Conservation (phyloP, 208 protist species). For the Wallacemonas sp. region DNA sequence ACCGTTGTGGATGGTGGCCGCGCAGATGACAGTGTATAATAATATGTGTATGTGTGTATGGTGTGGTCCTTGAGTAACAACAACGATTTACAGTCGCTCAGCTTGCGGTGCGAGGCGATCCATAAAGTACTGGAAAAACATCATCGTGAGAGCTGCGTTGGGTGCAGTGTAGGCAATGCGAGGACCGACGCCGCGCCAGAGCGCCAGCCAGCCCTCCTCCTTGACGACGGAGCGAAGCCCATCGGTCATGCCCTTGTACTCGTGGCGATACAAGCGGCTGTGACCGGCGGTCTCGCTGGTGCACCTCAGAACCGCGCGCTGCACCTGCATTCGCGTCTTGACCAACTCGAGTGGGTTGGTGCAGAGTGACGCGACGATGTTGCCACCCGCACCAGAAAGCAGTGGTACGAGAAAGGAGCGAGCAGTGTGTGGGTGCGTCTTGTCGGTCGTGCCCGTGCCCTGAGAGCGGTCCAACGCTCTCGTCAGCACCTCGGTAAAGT, state of each 20-base stretch:
- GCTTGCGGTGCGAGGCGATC: background rate
- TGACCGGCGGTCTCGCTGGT: background rate
- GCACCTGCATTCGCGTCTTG: conserved; percentile 91
- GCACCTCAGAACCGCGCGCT: conserved; percentile 53
- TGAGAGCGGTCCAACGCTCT: background rate
- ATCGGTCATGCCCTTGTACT: conserved; percentile 58
- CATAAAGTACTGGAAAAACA: conserved; percentile 60
- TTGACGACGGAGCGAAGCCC: conserved; percentile 45
- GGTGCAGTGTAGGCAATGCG: conserved; percentile 68
- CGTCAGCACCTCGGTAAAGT: conserved; percentile 35
- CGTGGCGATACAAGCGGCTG: conserved; percentile 44
- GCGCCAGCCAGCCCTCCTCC: conserved; percentile 55
- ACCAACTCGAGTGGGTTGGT: conserved; percentile 92
- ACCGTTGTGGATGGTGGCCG: too few relatives aligned
- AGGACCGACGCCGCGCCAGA: conserved; percentile 66
- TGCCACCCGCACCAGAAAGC: conserved; percentile 52
- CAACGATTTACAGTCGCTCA: too few relatives aligned
- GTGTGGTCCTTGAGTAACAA: too few relatives aligned
- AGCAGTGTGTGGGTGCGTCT: background rate
- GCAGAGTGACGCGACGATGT: conserved; percentile 56
- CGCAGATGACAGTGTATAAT: background rate
- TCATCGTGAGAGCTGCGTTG: conserved; percentile 87
- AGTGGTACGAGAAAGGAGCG: conserved; percentile 40
- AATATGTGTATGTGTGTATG: background rate
- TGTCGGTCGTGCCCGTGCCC: background rate